Conservation (phyloP, 129 eudicot genomes). For the Arctium minus region DNA sequence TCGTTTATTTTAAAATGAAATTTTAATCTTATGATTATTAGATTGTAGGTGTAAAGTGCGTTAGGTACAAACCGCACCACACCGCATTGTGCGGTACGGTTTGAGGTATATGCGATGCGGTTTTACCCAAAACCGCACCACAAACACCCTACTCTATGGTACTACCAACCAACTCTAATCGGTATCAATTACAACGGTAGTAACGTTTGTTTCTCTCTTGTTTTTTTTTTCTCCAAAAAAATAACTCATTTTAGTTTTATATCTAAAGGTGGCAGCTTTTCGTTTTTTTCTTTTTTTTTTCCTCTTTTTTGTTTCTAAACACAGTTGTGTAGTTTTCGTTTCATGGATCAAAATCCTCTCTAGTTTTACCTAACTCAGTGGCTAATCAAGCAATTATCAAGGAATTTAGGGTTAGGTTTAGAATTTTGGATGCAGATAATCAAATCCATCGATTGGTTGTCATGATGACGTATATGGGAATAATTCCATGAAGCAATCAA, state of each 20-base stretch:
- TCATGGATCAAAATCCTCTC: constrained; percentile 24
- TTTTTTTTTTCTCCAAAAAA: neutral
- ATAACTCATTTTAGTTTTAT: neutral
- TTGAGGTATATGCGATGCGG: too few species aligned
- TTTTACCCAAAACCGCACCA: too few species aligned
- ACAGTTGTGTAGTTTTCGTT: constrained; percentile 3
- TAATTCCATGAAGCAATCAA: constrained; percentile 23
- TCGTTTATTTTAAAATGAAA: too few species aligned
- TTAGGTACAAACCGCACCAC: too few species aligned
- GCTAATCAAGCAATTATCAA: constrained; percentile 6
- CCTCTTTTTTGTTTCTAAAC: neutral
- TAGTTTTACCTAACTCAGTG: constrained; percentile 5
- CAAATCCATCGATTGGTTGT: constrained; percentile 15
- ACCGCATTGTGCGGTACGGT: too few species aligned
- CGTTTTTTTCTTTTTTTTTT: neutral
- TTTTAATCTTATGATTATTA: too few species aligned
- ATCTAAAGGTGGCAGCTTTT: constrained; percentile 15
- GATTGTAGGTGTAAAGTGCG: too few species aligned
- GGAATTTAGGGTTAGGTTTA: constrained; percentile 17
- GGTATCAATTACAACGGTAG: too few species aligned
- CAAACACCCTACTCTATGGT: too few species aligned
- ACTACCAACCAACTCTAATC: too few species aligned
- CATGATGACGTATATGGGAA: neutral
- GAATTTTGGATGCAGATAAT: constrained; percentile 3
- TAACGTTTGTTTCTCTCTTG: neutral